These are phyloP conservation scores for Trichoderma simmonsii DNA, from an alignment of 2,329 filamentous ascomycete genomes.

Conservation along the genomic window DNA sequence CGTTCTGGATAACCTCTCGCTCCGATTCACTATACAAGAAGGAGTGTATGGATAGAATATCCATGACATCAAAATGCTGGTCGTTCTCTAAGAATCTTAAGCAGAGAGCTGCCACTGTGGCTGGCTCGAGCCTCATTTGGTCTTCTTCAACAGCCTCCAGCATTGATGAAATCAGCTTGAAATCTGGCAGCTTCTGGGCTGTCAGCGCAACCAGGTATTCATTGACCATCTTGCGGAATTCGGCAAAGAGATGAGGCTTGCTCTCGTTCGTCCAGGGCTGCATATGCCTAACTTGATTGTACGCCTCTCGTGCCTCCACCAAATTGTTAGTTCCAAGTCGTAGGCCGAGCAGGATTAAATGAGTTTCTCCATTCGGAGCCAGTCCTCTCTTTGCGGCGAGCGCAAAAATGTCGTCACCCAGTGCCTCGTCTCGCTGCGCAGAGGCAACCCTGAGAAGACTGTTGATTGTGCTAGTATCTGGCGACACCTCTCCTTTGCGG, in stretches of 20 bases:
- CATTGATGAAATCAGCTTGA: constrained; percentile 69
- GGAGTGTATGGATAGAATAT: constrained; percentile 74
- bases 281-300: constrained; percentile 42
- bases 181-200: constrained; percentile 55
- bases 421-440: constrained; percentile 63
- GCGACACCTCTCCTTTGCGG: constrained; percentile 47
- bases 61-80: constrained; percentile 75
- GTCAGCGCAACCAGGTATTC: constrained; percentile 69
- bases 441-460: constrained; percentile 69
- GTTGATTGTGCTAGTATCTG: constrained; percentile 74
- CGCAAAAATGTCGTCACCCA: constrained; percentile 70
- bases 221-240: constrained; percentile 65
- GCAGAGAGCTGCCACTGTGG: constrained; percentile 72
- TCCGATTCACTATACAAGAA: constrained; percentile 68
- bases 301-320: constrained; percentile 64
- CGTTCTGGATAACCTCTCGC: constrained; percentile 61
- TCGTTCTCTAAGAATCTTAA: constrained; percentile 70
- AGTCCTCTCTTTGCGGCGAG: constrained; percentile 65
- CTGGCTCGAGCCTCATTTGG: constrained; percentile 65
- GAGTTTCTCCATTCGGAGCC: constrained; percentile 65
- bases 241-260: constrained; percentile 43
- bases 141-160: constrained; percentile 70
- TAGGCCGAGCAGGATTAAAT: constrained; percentile 72
- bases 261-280: constrained; percentile 39
- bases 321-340: constrained; percentile 71